Base-by-base conservation (phyloP, 805 yeast genomes). In the Hanseniaspora valbyensis region DNA sequence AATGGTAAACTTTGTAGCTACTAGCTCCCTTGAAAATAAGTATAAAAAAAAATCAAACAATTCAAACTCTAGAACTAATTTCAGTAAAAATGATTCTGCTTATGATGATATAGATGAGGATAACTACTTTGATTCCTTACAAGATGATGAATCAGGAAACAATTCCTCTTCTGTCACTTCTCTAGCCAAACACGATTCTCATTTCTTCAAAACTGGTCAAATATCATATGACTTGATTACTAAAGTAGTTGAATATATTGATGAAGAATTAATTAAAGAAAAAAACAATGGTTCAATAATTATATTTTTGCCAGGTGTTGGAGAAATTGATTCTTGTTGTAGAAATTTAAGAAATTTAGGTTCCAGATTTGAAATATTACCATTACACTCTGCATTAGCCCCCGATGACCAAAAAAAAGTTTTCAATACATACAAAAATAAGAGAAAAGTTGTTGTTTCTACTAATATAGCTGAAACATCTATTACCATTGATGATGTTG, bases 401-500 rank as follows among this genome's bases (percentile, higher is more conserved):
- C 84, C 96, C 0, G 71, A 72, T 13, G 96, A 89, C 32, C 98
- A 90, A 59, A 78, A 80, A 42, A 70, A 72, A 32, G 95, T 89
- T 0, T 90, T 90, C 62, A 69, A 65, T 37, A 56, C 58, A 2
- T 76, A 85, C 2, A 75, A 78, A 0, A 55, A 53, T 0, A 81
- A 80, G 13, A 71, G 96, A 55, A 90, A 90, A 57, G 75, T 90
- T 34, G 88, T 90, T 12, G 90, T 83, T 0, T 77, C 95, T 1
- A 90, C 98, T 0, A 89, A 90, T 61, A 85, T 90, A 53, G 98
- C 98, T 0, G 98, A 90, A 66, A 90, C 98, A 0, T 90, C 98
- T 14, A 88, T 90, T 56, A 90, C 98, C 1, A 90, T 90, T 50
- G 86, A 95, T 14, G 98, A 90, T 65, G 85, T 90, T 65, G 95